phyloP scores from a whole-genome alignment of 1,284 basidiomycete genomes.

The Calocybe gambosa region DNA sequence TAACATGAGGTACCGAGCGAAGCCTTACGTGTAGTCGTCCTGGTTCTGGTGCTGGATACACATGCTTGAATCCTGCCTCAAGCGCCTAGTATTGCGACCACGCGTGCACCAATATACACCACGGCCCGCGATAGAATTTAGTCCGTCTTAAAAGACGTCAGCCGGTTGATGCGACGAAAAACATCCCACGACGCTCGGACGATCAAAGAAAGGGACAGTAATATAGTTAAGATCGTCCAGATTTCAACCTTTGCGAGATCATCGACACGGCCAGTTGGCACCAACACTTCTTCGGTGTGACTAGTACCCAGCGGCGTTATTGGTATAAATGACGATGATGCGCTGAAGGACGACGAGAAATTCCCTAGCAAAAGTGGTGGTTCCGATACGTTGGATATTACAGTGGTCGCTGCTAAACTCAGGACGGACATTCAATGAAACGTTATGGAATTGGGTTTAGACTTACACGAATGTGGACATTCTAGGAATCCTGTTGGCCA shows the following conservation, averaged over 20 bases:
- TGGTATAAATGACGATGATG: constrained; percentile 18
- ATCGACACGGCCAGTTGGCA: constrained; percentile 33
- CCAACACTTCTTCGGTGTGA: constrained; percentile 19
- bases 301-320: constrained; percentile 17
- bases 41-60: too few species aligned
- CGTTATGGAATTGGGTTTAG: not conserved
- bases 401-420: not conserved
- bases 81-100: too few species aligned
- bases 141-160: constrained; percentile 5
- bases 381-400: constrained; percentile 4
- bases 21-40: too few species aligned
- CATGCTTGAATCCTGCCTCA: too few species aligned
- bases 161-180: constrained; percentile 6
- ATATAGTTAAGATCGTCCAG: constrained; percentile 34
- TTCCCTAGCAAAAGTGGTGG: constrained; percentile 17
- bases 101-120: too few species aligned
- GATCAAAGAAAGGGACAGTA: constrained; percentile 34
- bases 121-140: not conserved
- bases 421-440: not conserved
- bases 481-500: constrained; percentile 38
- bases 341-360: constrained; percentile 14
- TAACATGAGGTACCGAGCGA: too few species aligned
- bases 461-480: constrained; percentile 26
- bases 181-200: constrained; percentile 13
- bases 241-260: constrained; percentile 37